A percentile compares a stretch with the other conserved stretches of the same genome.
These are phyloP conservation scores for Batkoa obscura DNA, from an alignment of 371 early-diverging fungal genomes.

Conservation along the genomic window DNA sequence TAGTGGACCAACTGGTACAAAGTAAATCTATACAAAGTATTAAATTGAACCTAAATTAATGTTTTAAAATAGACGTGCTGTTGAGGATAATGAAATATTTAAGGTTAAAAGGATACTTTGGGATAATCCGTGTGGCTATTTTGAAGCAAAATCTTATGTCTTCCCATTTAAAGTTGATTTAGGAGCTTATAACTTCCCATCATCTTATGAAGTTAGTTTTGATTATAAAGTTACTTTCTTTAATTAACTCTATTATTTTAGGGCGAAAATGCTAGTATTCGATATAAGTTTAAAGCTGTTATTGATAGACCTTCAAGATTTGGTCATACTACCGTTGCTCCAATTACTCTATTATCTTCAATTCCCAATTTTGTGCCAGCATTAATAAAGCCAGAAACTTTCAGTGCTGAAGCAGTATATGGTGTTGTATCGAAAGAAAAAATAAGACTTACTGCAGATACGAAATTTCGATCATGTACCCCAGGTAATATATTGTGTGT, in stretches of 20 bases:
- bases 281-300: conserved; percentile 5
- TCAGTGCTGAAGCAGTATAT: neutral
- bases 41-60: too few species aligned
- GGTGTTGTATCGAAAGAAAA: neutral
- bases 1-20: neutral
- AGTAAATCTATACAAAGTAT: neutral
- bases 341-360: conserved; percentile 2
- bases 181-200: conserved; percentile 5
- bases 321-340: conserved; percentile 2
- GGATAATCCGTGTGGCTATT: conserved; percentile 1
- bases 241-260: neutral
- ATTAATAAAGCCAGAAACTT: neutral
- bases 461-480: neutral
- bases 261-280: conserved; percentile 4
- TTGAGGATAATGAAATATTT: neutral
- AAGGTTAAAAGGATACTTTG: conserved; percentile 4
- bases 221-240: neutral
- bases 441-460: neutral
- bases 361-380: conserved; percentile 3
- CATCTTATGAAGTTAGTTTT: neutral
- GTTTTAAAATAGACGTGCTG: too few species aligned
- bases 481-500: neutral
- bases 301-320: conserved; percentile 4
- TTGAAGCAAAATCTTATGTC: conserved; percentile 2
- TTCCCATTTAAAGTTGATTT: conserved; percentile 5